phyloP scores from a whole-genome alignment of 2,329 filamentous ascomycete species.

The Fusarium anthophilum region DNA sequence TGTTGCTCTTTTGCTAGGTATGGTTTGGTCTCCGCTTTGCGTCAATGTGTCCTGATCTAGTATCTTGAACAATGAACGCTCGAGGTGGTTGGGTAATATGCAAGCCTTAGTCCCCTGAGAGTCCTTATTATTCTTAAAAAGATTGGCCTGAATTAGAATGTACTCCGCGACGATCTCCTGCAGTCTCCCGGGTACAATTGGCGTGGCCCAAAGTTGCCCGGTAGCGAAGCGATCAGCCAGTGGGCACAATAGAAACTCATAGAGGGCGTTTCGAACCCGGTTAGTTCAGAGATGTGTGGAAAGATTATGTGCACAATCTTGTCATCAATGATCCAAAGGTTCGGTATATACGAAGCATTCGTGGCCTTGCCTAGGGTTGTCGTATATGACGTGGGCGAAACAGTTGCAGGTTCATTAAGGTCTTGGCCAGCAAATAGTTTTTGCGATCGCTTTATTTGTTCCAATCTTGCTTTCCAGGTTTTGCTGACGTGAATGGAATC shows the following conservation, averaged over 20 bases:
- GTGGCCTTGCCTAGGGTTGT: background rate
- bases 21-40: background rate
- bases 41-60: background rate
- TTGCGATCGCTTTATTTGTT: background rate
- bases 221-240: background rate
- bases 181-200: no score
- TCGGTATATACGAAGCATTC: no score
- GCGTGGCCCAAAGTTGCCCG: no score
- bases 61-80: background rate
- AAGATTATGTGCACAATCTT: background rate
- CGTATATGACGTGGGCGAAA: background rate
- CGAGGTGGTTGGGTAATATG: no score
- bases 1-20: no score
- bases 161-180: no score
- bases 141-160: no score
- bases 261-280: background rate
- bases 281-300: background rate
- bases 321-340: background rate
- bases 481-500: background rate
- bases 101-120: no score
- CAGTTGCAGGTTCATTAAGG: background rate
- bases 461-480: background rate
- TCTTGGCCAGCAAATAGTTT: background rate
- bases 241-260: background rate
- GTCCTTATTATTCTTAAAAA: no score